Evolutionary conservation across 768 basidiomycete species (phyloP).

Genomic region (Trametes cingulata): DNA sequence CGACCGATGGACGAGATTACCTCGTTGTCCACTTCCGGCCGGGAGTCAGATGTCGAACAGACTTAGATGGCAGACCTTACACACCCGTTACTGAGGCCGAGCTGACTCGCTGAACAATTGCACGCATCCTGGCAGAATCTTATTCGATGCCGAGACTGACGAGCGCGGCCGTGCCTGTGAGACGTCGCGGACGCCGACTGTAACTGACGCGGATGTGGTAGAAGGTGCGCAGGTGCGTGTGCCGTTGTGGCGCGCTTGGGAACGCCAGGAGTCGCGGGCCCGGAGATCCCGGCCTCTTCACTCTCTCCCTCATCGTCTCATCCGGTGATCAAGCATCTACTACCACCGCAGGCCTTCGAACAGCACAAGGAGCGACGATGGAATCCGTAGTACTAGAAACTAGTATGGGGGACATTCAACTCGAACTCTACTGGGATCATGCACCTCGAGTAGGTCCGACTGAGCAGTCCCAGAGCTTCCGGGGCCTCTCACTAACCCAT

Average conservation of each 20-base stretch:
- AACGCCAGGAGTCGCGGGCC: neutral
- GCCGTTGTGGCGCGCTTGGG: constrained; percentile 10
- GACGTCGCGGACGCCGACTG: neutral
- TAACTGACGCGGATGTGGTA: neutral
- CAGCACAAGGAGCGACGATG: constrained; percentile 6
- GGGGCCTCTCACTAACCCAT: constrained; percentile 18
- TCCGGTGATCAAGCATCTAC: constrained; percentile 18
- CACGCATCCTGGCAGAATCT: constrained; percentile 57
- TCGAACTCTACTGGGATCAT: constrained; percentile 93
- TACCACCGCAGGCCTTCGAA: constrained; percentile 3
- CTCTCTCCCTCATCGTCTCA: constrained; percentile 16
- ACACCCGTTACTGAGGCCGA: constrained; percentile 84
- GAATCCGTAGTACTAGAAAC: constrained; percentile 79
- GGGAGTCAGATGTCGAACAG: neutral
- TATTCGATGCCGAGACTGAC: neutral
- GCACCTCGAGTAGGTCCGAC: constrained; percentile 61
- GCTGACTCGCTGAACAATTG: constrained; percentile 80
- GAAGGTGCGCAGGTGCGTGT: constrained; percentile 2
- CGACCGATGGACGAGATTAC: constrained; percentile 79
- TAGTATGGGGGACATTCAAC: constrained; percentile 79
- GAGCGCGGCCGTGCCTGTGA: neutral
- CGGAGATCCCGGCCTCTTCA: neutral
- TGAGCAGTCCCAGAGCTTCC: neutral
- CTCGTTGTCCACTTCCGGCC: constrained; percentile 66
- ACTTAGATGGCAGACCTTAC: neutral